A percentile compares a stretch with the other conserved stretches of the same genome.
Conservation (phyloP, 2,329 filamentous ascomycete genomes). For the Arthrobotrys megalospora region DNA sequence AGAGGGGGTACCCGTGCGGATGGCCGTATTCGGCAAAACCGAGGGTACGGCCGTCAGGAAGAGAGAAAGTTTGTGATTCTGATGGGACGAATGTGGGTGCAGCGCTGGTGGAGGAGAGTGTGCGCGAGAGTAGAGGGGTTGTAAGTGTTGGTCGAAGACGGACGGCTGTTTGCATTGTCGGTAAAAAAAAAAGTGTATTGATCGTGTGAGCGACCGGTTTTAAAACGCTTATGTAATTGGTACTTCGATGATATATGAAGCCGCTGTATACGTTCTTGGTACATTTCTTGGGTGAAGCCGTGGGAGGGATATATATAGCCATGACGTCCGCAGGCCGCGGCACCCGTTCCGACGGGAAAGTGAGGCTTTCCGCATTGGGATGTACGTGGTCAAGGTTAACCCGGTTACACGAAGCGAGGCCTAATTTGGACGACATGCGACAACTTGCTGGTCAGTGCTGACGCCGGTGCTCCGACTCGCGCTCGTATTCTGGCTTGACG, state of each 20-base stretch:
- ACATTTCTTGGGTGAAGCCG: neutral
- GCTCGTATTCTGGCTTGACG: no score
- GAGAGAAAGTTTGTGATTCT: constrained; percentile 63
- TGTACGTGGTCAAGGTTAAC: neutral
- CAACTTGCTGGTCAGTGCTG: neutral
- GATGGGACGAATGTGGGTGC: constrained; percentile 1
- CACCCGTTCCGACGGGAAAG: constrained; percentile 16
- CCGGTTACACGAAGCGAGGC: constrained; percentile 29
- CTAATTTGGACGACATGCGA: constrained; percentile 12
- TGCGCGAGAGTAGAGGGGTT: constrained; percentile 7
- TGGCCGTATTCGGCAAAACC: constrained; percentile 68
- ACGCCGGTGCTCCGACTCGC: no score
- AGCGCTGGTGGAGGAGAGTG: constrained; percentile 1
- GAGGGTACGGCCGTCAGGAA: constrained; percentile 68
- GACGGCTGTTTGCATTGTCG: constrained; percentile 1
- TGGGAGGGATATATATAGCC: neutral
- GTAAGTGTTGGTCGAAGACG: constrained; percentile 4
- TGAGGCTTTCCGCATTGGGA: neutral
- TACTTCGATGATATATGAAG: neutral
- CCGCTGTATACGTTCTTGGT: no score
- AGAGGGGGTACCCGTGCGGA: constrained; percentile 61
- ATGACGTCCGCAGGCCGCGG: neutral
- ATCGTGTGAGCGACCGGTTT: no score
- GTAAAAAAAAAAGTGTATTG: neutral
- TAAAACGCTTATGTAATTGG: neutral